Percentiles rank a stretch among this genome's conserved stretches.
phyloP scores from a whole-genome alignment of 2,329 filamentous ascomycete genomes.

The Penicillium sp. region DNA sequence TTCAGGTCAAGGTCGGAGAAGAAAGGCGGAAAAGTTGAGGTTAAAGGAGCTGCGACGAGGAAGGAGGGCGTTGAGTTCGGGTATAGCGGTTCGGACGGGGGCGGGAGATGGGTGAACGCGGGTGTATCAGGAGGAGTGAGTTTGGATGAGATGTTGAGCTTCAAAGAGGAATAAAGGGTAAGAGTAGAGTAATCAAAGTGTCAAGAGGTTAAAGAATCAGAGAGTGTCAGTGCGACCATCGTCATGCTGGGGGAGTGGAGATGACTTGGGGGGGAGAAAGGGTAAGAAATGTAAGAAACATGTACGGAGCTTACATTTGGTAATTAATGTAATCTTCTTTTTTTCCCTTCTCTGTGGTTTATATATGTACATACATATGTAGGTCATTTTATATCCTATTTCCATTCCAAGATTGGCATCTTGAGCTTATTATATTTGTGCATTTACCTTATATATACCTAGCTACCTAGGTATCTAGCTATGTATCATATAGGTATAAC shows the following conservation, averaged over 20 bases:
- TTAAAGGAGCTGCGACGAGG: conserved; percentile 10
- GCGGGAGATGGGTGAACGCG: neutral
- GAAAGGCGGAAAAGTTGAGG: neutral
- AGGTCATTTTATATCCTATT: neutral
- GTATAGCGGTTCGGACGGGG: neutral
- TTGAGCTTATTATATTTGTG: neutral
- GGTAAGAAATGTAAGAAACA: conserved; percentile 21
- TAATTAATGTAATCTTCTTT: conserved; percentile 12
- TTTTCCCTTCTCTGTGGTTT: neutral
- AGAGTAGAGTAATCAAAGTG: neutral
- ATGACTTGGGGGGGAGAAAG: conserved; percentile 17
- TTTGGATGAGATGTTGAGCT: neutral
- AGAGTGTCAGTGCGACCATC: conserved; percentile 23
- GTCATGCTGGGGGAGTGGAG: conserved; percentile 35
- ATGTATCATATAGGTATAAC: neutral
- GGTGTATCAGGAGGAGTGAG: neutral
- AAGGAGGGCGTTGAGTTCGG: conserved; percentile 3
- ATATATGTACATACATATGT: too few species aligned
- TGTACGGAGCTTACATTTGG: conserved; percentile 17
- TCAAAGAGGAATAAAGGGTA: neutral
- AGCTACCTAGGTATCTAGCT: too few species aligned
- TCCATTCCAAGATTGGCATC: neutral
- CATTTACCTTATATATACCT: too few species aligned
- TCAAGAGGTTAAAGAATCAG: conserved; percentile 2
- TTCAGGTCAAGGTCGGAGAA: neutral